These are phyloP conservation scores for Sophora flavescens DNA, from an alignment of 306 rosid species.

Conservation along the genomic window DNA sequence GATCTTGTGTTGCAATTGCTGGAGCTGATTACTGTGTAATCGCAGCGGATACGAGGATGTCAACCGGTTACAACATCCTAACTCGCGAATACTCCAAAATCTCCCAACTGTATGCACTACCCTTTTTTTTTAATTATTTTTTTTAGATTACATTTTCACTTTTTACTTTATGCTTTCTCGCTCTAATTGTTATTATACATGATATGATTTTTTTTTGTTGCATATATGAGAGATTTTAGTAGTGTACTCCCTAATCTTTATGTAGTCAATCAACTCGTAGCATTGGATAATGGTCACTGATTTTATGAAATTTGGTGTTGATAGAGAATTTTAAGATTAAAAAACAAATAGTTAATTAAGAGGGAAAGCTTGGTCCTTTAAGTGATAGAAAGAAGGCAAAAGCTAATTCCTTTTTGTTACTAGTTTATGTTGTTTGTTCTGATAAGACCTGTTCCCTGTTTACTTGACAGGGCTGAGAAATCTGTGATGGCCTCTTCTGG, in stretches of 20 bases:
- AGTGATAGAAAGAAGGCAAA: neutral
- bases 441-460: neutral
- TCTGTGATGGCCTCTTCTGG: conserved; percentile 91
- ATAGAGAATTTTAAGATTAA: neutral
- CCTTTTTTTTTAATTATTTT: too few species aligned
- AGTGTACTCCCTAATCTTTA: too few species aligned
- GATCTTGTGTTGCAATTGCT: conserved; percentile 95
- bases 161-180: neutral
- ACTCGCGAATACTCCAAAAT: conserved; percentile 96
- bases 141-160: neutral
- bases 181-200: neutral
- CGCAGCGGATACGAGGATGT: conserved; percentile 96
- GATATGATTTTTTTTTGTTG: too few species aligned
- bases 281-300: neutral
- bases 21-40: conserved; percentile 94
- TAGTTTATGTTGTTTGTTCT: neutral
- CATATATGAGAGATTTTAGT: too few species aligned
- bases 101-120: conserved; percentile 62
- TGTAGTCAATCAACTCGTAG: neutral
- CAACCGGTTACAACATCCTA: conserved; percentile 92
- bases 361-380: neutral
- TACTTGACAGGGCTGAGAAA: conserved; percentile 77
- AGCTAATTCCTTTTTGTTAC: neutral
- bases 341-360: neutral
- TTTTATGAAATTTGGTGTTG: neutral